Evolutionary conservation across 1,139 yeast species (phyloP).

Genomic region (Yamadazyma kanchanaburiensis): DNA sequence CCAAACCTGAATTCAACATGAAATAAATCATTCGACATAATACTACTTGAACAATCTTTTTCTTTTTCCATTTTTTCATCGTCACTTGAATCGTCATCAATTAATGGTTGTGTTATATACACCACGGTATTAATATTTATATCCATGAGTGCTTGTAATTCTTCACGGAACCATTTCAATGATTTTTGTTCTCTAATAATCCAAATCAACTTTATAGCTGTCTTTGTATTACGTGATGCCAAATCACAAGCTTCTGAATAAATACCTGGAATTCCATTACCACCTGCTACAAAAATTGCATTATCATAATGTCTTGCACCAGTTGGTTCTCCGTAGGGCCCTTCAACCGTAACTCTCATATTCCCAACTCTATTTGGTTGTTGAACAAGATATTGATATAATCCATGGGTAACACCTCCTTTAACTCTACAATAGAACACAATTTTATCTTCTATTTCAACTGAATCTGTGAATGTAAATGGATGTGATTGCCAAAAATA

Average conservation of each 20-base stretch:
- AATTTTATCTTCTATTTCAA: conserved; percentile 19
- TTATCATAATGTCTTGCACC: conserved; percentile 27
- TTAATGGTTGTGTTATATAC: conserved; percentile 28
- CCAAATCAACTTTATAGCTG: conserved; percentile 31
- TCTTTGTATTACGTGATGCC: conserved; percentile 16
- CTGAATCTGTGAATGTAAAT: conserved; percentile 30
- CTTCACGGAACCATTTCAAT: conserved; percentile 34
- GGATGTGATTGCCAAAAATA: conserved; percentile 47
- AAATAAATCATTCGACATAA: conserved; percentile 17
- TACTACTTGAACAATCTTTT: conserved; percentile 1
- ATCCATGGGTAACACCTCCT: conserved; percentile 33
- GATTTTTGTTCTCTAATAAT: conserved; percentile 31
- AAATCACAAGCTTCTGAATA: conserved; percentile 35
- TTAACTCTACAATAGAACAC: conserved; percentile 33
- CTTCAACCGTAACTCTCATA: conserved; percentile 37
- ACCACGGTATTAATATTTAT: conserved; percentile 26
- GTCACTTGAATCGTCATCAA: conserved; percentile 7
- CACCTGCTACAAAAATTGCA: conserved; percentile 40
- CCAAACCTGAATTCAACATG: conserved; percentile 29
- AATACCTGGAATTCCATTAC: conserved; percentile 43
- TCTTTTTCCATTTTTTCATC: conserved; percentile 7
- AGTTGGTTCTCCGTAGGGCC: conserved; percentile 37
- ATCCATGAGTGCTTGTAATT: conserved; percentile 22
- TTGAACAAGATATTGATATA: conserved; percentile 26
- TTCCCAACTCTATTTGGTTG: conserved; percentile 21